Evolutionary conservation across 306 rosid genomes (phyloP).

Genomic region (Cucumis cinereus): DNA sequence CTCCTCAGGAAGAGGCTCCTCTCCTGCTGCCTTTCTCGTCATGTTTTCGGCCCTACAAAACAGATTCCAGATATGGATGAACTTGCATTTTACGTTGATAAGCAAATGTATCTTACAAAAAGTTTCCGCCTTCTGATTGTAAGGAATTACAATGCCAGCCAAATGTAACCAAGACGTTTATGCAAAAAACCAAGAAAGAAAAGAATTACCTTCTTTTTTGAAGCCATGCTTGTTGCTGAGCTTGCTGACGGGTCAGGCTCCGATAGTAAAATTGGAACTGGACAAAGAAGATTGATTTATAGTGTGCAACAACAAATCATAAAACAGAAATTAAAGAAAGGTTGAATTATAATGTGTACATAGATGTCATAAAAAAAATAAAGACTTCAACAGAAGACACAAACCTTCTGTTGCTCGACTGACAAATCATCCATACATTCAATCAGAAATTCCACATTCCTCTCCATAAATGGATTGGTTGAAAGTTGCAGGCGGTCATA

Average conservation of each 20-base stretch:
- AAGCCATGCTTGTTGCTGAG: conserved; percentile 98
- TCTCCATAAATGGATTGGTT: conserved; percentile 75
- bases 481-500: conserved; percentile 84
- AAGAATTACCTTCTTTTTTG: conserved; percentile 81
- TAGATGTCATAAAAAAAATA: background rate
- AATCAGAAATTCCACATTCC: conserved; percentile 78
- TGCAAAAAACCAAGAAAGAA: background rate
- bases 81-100: background rate
- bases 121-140: background rate
- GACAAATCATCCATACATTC: conserved; percentile 98
- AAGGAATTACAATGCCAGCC: background rate
- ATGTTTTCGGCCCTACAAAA: conserved; percentile 63
- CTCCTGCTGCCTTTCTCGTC: conserved; percentile 69
- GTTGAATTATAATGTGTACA: background rate
- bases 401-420: conserved; percentile 85
- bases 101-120: background rate
- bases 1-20: conserved; percentile 89
- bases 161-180: background rate
- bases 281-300: background rate
- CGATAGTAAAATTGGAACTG: conserved; percentile 81
- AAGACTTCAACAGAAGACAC: conserved; percentile 1
- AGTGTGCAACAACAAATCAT: background rate
- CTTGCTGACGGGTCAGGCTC: conserved; percentile 84
- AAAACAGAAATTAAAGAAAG: conserved; percentile 2
- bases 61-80: background rate